Evolutionary conservation across 1,284 basidiomycete species (phyloP), one percentile per base, ranked within the genome.

Genomic region (Fomitopsis pinicola): DNA sequence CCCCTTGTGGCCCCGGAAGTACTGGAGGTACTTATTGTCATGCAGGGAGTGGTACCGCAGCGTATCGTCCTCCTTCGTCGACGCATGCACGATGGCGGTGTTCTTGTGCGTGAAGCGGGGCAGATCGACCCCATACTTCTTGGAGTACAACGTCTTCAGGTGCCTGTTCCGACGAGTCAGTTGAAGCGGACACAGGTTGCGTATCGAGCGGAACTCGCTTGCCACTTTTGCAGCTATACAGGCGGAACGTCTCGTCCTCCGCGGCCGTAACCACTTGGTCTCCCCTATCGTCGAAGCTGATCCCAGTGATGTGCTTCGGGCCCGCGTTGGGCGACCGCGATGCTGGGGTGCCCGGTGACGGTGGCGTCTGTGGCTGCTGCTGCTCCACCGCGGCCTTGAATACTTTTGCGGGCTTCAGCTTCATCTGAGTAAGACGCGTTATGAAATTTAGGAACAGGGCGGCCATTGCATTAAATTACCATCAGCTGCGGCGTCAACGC

Each of bases 121-220:
- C 17, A 97, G 84, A 72, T 96, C 92, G 35, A 95, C 91, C 1
- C 97, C 97, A 74, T 99, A 99, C 75, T 99, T 99, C 74, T 96
- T 94, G 0, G 95, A 98, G 68, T 91, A 87, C 3, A 96, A 76
- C 1, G 87, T 90, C 74, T 94, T 94, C 42, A 86, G 68, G 62
- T 86, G 85, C 71, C 95, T 88, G 67, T 50, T 66, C 58, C 26
- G 63, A 64, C 62, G 58, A 59, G 59, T 70, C 68, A 71, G 68
- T 71, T 66, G 63, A 64, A 64, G 64, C 63, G 71, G 62, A 70
- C 61, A 61, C 66, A 56, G 64, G 68, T 61, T 62, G 63, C 61
- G 59, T 57, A 61, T 57, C 45, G 68, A 71, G 71, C 62, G 66
- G 67, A 72, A 91, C 96, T 88, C 82, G 89, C 96, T 92, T 95